Evolutionary conservation across 2,329 filamentous ascomycete species (phyloP).

Genomic region (Fusarium veterinarium): DNA sequence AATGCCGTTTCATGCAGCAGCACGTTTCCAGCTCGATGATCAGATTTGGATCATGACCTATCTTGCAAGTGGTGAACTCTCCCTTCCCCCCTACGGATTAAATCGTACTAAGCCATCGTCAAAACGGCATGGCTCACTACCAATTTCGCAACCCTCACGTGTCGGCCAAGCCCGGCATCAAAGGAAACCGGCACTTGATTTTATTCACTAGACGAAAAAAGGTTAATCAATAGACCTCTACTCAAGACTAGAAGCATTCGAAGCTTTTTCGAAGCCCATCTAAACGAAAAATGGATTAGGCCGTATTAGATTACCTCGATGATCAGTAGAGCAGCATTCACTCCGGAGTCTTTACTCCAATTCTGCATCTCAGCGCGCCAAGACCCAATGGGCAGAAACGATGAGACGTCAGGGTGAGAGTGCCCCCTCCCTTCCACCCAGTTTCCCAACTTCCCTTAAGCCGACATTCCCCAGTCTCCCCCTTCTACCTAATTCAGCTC

Average conservation of each 20-base stretch:
- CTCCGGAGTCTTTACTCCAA: conserved; percentile 7
- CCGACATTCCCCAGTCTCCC: background rate
- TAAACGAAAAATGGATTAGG: background rate
- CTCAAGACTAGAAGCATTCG: conserved; percentile 14
- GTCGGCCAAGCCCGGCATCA: conserved; percentile 18
- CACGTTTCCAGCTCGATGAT: background rate
- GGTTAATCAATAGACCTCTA: background rate
- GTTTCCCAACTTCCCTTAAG: background rate
- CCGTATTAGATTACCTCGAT: background rate
- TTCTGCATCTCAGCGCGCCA: background rate
- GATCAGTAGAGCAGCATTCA: background rate
- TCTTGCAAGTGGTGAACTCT: background rate
- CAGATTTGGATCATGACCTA: background rate
- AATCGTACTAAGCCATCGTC: background rate
- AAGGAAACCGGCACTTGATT: background rate
- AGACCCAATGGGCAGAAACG: background rate
- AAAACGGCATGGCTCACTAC: background rate
- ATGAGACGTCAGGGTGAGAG: background rate
- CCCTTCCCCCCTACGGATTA: background rate
- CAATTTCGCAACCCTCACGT: conserved; percentile 18
- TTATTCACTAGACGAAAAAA: background rate
- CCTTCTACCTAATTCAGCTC: background rate
- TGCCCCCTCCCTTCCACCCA: background rate
- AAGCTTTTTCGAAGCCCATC: conserved; percentile 3
- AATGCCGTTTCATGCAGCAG: background rate